Evolutionary conservation across 331 rosid genomes (phyloP).

Genomic region (Malus hybrid): DNA sequence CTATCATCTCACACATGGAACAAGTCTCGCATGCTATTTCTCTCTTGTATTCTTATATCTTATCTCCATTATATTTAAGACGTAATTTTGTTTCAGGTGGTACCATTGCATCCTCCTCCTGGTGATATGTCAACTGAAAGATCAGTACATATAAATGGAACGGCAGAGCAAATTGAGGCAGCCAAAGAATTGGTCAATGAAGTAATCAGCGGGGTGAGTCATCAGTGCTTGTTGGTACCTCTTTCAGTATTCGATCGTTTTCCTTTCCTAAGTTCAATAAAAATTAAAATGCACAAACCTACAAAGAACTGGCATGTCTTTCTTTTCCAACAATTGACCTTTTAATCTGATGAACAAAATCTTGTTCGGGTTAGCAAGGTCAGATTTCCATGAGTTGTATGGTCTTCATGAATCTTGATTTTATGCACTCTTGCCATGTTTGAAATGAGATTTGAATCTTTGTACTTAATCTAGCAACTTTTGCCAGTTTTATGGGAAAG

Average conservation of each 20-base stretch:
- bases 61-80: neutral
- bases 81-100: conserved; percentile 20
- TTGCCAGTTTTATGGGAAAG: neutral
- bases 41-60: neutral
- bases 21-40: neutral
- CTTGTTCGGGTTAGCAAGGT: neutral
- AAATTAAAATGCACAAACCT: neutral
- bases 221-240: neutral
- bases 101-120: conserved; percentile 49
- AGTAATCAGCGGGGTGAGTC: conserved; percentile 44
- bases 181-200: conserved; percentile 49
- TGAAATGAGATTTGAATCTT: neutral
- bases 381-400: neutral
- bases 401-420: neutral
- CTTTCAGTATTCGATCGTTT: neutral
- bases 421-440: neutral
- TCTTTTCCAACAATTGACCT: neutral
- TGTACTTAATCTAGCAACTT: neutral
- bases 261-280: neutral
- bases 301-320: neutral
- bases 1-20: neutral
- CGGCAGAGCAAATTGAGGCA: conserved; percentile 35
- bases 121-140: conserved; percentile 47
- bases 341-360: neutral
- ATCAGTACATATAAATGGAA: conserved; percentile 34